Evolutionary conservation across 495 filamentous ascomycete species (phyloP), one percentile per base, ranked within the genome.

Genomic region (Penicillium tannophilum): DNA sequence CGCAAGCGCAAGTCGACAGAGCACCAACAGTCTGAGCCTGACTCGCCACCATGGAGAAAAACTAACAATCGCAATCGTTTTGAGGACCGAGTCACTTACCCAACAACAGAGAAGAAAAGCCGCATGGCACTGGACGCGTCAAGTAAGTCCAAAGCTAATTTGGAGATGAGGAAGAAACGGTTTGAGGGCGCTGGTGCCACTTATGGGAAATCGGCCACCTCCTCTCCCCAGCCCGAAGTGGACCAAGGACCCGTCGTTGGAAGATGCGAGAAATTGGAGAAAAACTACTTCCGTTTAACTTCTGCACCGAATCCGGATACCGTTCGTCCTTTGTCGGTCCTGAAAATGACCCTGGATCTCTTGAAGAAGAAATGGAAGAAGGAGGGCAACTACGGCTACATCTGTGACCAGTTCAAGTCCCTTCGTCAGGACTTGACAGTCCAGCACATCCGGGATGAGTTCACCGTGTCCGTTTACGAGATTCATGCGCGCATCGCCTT

Each of bases 391-490:
- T 99, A 99, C 72, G 83, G 82, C 45, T 98, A 97, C 78, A 96
- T 97, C 56, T 98, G 95, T 82, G 93, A 98, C 70, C 94, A 99
- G 81, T 96, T 98, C 81, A 99, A 99, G 73, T 99, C 94, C 10
- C 81, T 98, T 62, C 91, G 94, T 30, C 94, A 99, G 77, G 94
- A 99, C 78, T 84, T 99, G 72, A 98, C 94, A 42, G 94, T 99
- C 53, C 94, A 99, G 73, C 92, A 90, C 64, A 93, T 99, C 76
- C 90, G 90, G 75, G 96, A 90, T 67, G 89, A 94, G 48, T 97
- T 98, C 72, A 97, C 93, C 6, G 92, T 97, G 53, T 86, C 81
- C 58, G 94, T 97, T 48, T 99, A 99, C 74, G 94, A 99, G 80
- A 92, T 93, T 58, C 95, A 99, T 78, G 95, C 93, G 52, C 88